Percentiles rank a stretch among this genome's conserved stretches.
Evolutionary conservation across 2,329 filamentous ascomycete species (phyloP).

Genomic region (Knufia fluminis): DNA sequence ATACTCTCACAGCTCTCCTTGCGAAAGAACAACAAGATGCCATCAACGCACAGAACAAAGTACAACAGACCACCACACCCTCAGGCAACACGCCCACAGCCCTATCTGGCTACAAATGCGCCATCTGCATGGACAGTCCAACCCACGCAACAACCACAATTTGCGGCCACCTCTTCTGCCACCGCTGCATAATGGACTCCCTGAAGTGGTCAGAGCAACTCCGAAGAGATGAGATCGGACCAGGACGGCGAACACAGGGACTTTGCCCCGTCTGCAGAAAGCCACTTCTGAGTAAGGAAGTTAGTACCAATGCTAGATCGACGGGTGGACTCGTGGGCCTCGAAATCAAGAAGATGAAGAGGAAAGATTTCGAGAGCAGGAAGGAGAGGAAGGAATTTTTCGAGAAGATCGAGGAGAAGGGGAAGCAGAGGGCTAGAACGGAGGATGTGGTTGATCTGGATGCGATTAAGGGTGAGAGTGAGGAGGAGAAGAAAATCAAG

Average conservation of each 20-base stretch:
- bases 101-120: constrained; percentile 46
- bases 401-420: constrained; percentile 15
- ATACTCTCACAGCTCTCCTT: constrained; percentile 35
- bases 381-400: constrained; percentile 4
- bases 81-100: constrained; percentile 22
- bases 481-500: constrained; percentile 6
- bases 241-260: constrained; percentile 27
- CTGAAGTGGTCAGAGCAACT: constrained; percentile 47
- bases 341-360: constrained; percentile 17
- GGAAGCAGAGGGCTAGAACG: constrained; percentile 12
- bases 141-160: constrained; percentile 51
- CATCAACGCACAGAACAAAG: constrained; percentile 37
- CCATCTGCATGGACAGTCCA: constrained; percentile 55
- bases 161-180: constrained; percentile 57
- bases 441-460: constrained; percentile 4
- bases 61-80: constrained; percentile 5
- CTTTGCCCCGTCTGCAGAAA: constrained; percentile 40
- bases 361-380: constrained; percentile 1
- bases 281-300: constrained; percentile 30
- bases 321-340: constrained; percentile 16
- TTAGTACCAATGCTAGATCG: constrained; percentile 19
- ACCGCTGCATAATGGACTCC: constrained; percentile 53
- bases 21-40: constrained; percentile 47
- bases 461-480: constrained; percentile 8
- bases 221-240: constrained; percentile 27